A percentile compares a stretch with the other conserved stretches of the same genome.
These are phyloP conservation scores for Claviceps africana DNA, from an alignment of 2,329 filamentous ascomycete genomes.

Conservation along the genomic window DNA sequence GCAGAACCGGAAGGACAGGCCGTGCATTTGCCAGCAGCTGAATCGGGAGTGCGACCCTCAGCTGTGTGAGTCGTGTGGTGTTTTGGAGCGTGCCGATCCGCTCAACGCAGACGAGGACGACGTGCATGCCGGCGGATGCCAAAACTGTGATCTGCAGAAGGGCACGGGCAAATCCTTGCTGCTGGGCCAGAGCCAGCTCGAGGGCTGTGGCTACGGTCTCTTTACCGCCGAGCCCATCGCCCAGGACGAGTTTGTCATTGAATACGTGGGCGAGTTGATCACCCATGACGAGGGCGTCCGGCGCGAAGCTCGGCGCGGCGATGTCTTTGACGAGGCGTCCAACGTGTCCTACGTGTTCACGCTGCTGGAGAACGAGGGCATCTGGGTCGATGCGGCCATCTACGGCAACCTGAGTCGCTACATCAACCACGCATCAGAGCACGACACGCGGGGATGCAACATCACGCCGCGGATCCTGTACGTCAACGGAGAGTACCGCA, in stretches of 20 bases:
- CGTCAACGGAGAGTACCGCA: slow-evolving; percentile 63
- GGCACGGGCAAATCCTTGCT: slow-evolving; percentile 50
- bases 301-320: slow-evolving; percentile 45
- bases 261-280: slow-evolving; percentile 70
- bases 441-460: slow-evolving; percentile 40
- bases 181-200: slow-evolving; percentile 55
- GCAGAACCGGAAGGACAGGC: slow-evolving; percentile 39
- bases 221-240: slow-evolving; percentile 56
- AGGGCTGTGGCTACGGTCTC: slow-evolving; percentile 58
- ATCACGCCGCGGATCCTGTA: slow-evolving; percentile 52
- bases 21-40: slow-evolving; percentile 57
- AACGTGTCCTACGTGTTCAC: slow-evolving; percentile 53
- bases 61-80: slow-evolving; percentile 59
- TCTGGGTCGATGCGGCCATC: slow-evolving; percentile 60
- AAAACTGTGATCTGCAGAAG: slow-evolving; percentile 60
- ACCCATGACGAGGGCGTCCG: slow-evolving; percentile 55
- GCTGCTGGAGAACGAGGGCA: slow-evolving; percentile 43
- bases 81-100: slow-evolving; percentile 53
- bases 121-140: slow-evolving; percentile 46
- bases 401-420: slow-evolving; percentile 72
- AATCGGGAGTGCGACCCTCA: slow-evolving; percentile 72
- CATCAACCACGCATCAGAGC: slow-evolving; percentile 59
- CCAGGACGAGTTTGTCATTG: slow-evolving; percentile 60
- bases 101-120: slow-evolving; percentile 46
- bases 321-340: slow-evolving; percentile 45